These are phyloP conservation scores for Fraxinus sp. DNA, from an alignment of 305 asterid genomes.

Conservation along the genomic window DNA sequence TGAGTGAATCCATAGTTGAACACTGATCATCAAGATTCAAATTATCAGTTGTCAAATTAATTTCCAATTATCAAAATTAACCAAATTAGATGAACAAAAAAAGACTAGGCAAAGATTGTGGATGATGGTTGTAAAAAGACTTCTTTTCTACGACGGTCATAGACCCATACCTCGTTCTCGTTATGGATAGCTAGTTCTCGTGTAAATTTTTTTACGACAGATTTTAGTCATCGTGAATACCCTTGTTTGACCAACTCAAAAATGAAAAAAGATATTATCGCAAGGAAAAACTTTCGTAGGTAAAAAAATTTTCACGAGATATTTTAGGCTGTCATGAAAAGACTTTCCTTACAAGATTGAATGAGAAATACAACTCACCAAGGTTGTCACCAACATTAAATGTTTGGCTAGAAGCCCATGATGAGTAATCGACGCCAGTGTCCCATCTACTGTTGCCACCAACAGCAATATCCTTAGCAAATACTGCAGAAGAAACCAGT, in stretches of 20 bases:
- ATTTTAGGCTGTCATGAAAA: not conserved
- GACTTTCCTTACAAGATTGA: not conserved
- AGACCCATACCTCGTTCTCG: not conserved
- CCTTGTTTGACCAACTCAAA: not conserved
- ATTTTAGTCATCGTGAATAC: not conserved
- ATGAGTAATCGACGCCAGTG: constrained; percentile 17
- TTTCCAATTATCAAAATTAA: not conserved
- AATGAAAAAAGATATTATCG: not conserved
- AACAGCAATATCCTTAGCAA: constrained; percentile 32
- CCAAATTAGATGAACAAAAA: not conserved
- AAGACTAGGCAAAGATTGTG: not conserved
- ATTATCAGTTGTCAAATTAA: not conserved
- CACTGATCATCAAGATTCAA: constrained; percentile 22
- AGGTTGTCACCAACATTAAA: constrained; percentile 30
- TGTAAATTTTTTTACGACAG: not conserved
- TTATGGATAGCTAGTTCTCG: not conserved
- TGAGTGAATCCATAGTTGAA: constrained; percentile 34
- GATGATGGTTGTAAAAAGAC: not conserved
- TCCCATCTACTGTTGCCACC: constrained; percentile 39
- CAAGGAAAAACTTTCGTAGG: not conserved
- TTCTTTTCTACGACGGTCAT: not conserved
- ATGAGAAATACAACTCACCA: constrained; percentile 23
- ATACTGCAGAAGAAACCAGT: constrained; percentile 36
- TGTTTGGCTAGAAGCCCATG: constrained; percentile 30
- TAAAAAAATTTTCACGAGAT: not conserved